These are phyloP conservation scores for Boletus barrowsii DNA, from an alignment of 768 basidiomycete genomes.

Conservation along the genomic window DNA sequence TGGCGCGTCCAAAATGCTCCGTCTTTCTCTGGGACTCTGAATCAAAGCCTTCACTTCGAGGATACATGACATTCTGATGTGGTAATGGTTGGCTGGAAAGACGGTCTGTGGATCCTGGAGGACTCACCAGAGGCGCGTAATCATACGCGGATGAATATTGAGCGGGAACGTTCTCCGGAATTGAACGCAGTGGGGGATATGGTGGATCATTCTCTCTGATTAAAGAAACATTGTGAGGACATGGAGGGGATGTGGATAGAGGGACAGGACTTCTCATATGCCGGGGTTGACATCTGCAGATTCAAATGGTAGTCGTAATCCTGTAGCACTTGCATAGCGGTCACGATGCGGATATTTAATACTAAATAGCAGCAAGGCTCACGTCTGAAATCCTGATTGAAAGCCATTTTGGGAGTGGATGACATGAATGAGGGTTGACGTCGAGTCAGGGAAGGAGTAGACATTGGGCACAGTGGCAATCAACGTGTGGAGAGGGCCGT, in stretches of 20 bases:
- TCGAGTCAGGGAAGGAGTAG: too few species aligned
- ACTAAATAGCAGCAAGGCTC: background rate
- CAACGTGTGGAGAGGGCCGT: too few species aligned
- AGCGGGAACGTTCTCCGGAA: slow-evolving; percentile 9
- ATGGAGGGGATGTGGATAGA: background rate
- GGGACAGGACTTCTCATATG: background rate
- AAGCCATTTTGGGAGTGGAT: background rate
- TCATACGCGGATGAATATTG: slow-evolving; percentile 27
- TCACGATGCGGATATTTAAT: background rate
- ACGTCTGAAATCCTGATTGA: background rate
- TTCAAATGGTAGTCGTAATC: background rate
- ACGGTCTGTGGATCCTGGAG: slow-evolving; percentile 28
- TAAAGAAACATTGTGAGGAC: background rate
- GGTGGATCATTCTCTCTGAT: background rate
- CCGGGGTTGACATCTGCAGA: background rate
- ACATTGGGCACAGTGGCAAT: too few species aligned
- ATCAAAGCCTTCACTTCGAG: slow-evolving; percentile 40
- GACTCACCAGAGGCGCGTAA: slow-evolving; percentile 22
- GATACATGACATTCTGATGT: slow-evolving; percentile 22
- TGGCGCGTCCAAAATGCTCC: slow-evolving; percentile 55
- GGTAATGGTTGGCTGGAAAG: slow-evolving; percentile 20
- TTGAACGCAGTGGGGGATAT: background rate
- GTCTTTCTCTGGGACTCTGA: slow-evolving; percentile 57
- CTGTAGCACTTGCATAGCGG: background rate
- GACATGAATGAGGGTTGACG: too few species aligned